These are phyloP conservation scores for Aurinia saxatilis DNA, from an alignment of 345 rosid genomes.

Conservation along the genomic window DNA sequence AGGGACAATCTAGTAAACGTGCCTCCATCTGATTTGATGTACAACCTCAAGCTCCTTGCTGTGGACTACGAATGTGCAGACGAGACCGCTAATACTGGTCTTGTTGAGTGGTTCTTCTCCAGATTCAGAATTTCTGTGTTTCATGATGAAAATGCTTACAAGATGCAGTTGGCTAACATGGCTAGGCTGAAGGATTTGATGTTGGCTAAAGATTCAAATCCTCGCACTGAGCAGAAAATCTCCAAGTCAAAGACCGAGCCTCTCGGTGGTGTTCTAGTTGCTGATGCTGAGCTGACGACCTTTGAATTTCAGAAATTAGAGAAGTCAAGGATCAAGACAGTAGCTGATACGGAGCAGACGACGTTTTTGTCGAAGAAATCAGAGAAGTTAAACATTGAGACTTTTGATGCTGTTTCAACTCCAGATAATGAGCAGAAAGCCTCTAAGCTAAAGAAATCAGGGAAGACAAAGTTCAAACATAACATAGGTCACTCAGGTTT, in stretches of 20 bases:
- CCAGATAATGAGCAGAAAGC: constrained; percentile 20
- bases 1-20: constrained; percentile 38
- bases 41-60: constrained; percentile 49
- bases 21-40: constrained; percentile 48
- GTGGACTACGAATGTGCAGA: constrained; percentile 40
- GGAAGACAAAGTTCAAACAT: not conserved
- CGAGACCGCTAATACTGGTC: constrained; percentile 35
- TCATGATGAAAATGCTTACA: constrained; percentile 58
- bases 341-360: constrained; percentile 19
- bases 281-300: constrained; percentile 16
- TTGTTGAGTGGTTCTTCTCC: constrained; percentile 71
- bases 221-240: constrained; percentile 24
- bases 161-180: constrained; percentile 47
- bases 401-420: constrained; percentile 37
- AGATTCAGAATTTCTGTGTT: constrained; percentile 62
- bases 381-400: constrained; percentile 23
- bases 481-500: not conserved
- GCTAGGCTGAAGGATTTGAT: constrained; percentile 36
- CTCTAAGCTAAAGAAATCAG: constrained; percentile 5
- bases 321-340: not conserved
- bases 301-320: not conserved
- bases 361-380: constrained; percentile 27
- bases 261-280: constrained; percentile 39
- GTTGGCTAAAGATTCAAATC: not conserved
- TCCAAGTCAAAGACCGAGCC: constrained; percentile 29